Evolutionary conservation across 2,329 filamentous ascomycete species (phyloP), one percentile per base, ranked within the genome.

Genomic region (Colletotrichum coccodes): DNA sequence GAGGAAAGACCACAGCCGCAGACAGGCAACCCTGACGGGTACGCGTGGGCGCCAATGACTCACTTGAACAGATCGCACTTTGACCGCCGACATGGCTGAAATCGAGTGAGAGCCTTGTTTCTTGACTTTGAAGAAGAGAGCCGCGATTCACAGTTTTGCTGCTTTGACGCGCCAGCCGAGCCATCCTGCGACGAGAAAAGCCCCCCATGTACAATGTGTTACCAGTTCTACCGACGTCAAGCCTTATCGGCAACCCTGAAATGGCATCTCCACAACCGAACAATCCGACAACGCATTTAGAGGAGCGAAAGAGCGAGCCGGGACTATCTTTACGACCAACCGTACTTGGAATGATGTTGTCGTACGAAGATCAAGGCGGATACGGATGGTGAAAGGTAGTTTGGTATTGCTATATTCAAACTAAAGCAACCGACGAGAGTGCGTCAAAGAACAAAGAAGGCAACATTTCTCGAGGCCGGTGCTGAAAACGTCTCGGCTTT

Each of bases 1-100:
- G 66, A 69, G 18, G 66, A 60, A 8, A 61, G 34, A 50, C 38
- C 34, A 32, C 28, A 47, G 9, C 40, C 23, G 56, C 64, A 56
- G 28, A 16, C 30, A 11, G 54, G 42, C 38, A 44, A 34, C 26
- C 4, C 42, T 26, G 32, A 38, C 21, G 26, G 23, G 18, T 53
- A 44, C 40, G 18, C 42, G 9, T 64, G 60, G 60, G 11, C 23
- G 11, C 21, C 64, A n/a, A 23, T 14, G 12, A 46, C 62, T 18
- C 28, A 21, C 18, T 40, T 50, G 26, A 12, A 26, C 26, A 38
- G 23, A 50, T 28, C 60, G 7, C 52, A 64, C 3, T 53, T 52
- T 26, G 28, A 53, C n/a, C 23, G 44, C 14, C 53, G 53, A 7
- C 26, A 53, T 30, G 36, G 26, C n/a, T 44, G 62, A 53, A 11